Conservation (phyloP, 2,329 filamentous ascomycete species). For the Alternaria infectoria region DNA sequence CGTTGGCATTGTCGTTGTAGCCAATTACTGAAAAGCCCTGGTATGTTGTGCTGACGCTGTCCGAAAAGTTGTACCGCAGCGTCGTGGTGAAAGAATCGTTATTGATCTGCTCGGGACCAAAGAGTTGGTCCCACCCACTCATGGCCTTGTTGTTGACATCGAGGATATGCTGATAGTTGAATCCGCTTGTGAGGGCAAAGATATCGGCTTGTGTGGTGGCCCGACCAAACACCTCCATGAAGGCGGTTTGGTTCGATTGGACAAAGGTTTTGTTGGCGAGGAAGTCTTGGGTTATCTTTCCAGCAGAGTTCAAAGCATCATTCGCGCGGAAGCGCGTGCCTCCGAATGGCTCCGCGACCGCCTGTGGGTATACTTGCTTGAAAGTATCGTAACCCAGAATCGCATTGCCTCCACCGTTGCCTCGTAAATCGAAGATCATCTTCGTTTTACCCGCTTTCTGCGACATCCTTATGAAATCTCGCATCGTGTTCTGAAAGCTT, state of each 20-base stretch:
- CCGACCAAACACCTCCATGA: constrained; percentile 32
- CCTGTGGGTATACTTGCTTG: constrained; percentile 60
- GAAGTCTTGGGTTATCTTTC: constrained; percentile 41
- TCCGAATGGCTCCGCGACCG: constrained; percentile 50
- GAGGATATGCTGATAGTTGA: constrained; percentile 44
- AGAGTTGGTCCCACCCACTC: constrained; percentile 45
- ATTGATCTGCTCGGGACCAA: constrained; percentile 41
- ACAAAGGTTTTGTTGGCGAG: constrained; percentile 35
- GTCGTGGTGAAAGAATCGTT: constrained; percentile 46
- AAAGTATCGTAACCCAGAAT: constrained; percentile 55
- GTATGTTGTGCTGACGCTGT: constrained; percentile 38
- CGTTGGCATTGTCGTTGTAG: constrained; percentile 36
- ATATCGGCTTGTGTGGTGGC: constrained; percentile 29
- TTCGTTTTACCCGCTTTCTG: constrained; percentile 61
- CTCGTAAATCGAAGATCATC: constrained; percentile 68
- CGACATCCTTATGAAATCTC: constrained; percentile 56
- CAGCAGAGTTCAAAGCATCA: constrained; percentile 46
- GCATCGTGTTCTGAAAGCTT: constrained; percentile 49
- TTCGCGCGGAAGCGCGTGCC: constrained; percentile 57
- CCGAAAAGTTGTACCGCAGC: constrained; percentile 47
- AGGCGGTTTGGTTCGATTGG: constrained; percentile 37
- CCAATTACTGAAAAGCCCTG: constrained; percentile 40
- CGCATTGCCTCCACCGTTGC: constrained; percentile 64
- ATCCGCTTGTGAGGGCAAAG: constrained; percentile 31
- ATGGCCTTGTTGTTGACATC: constrained; percentile 39